A percentile compares a stretch with the other conserved stretches of the same genome.
Conservation (phyloP, 2,329 filamentous ascomycete species). For the Huntiella savannae region DNA sequence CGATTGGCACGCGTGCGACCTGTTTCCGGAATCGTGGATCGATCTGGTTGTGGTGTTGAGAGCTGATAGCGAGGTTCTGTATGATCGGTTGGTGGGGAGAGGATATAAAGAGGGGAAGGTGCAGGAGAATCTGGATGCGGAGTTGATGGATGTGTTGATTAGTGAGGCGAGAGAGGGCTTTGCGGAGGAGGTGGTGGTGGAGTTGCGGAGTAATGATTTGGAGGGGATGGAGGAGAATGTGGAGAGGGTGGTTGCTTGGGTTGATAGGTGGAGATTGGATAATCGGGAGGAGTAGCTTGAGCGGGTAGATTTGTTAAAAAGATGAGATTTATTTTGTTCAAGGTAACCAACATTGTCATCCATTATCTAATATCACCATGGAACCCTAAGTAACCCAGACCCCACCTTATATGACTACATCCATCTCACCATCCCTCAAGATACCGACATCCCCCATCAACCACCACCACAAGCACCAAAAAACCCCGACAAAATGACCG, state of each 20-base stretch:
- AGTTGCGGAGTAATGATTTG: conserved; percentile 61
- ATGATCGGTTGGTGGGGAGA: conserved; percentile 64
- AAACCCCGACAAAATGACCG: conserved; percentile 20
- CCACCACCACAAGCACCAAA: background rate
- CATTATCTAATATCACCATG: conserved; percentile 43
- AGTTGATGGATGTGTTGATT: conserved; percentile 90
- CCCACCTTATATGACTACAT: background rate
- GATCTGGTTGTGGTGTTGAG: conserved; percentile 86
- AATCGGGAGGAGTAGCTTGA: background rate
- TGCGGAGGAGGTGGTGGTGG: conserved; percentile 71
- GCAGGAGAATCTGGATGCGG: conserved; percentile 88
- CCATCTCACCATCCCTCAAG: background rate
- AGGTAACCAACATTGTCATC: background rate
- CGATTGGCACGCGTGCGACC: conserved; percentile 95
- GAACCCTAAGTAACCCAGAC: background rate
- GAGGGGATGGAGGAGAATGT: conserved; percentile 82
- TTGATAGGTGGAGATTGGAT: conserved; percentile 11
- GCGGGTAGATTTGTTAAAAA: no score
- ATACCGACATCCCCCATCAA: background rate
- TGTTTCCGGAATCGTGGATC: conserved; percentile 86
- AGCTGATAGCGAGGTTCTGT: conserved; percentile 60
- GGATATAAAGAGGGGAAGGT: conserved; percentile 75
- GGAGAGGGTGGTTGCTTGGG: conserved; percentile 64
- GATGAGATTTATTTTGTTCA: background rate
- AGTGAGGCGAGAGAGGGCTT: conserved; percentile 81